Conservation (phyloP, 352 stramenopile genomes). For the Phytophthora citricola region DNA sequence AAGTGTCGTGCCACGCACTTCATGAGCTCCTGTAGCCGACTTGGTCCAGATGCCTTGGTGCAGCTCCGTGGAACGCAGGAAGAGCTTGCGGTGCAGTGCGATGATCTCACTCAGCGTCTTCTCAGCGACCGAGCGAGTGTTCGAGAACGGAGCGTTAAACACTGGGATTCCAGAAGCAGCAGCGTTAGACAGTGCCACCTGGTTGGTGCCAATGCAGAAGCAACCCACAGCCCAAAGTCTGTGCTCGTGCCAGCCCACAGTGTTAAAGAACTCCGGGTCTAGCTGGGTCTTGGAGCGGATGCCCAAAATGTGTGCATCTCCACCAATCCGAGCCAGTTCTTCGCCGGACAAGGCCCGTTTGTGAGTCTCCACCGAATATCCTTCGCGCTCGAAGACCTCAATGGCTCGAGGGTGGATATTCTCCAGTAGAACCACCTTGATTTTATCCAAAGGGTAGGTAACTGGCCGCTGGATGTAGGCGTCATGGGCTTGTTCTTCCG, state of each 20-base stretch:
- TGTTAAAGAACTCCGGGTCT: constrained; percentile 78
- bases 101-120: constrained; percentile 88
- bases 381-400: constrained; percentile 80
- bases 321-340: constrained; percentile 73
- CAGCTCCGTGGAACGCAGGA: constrained; percentile 77
- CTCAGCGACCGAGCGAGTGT: constrained; percentile 86
- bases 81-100: constrained; percentile 84
- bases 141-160: constrained; percentile 88
- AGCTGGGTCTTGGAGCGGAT: constrained; percentile 88
- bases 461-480: constrained; percentile 71
- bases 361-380: constrained; percentile 80
- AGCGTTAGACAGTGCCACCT: constrained; percentile 69
- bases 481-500: constrained; percentile 20
- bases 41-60: constrained; percentile 85
- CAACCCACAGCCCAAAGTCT: constrained; percentile 82
- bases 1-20: constrained; percentile 84
- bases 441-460: constrained; percentile 80
- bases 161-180: constrained; percentile 75
- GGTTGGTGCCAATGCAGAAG: constrained; percentile 89
- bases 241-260: constrained; percentile 80
- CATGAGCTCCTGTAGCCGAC: constrained; percentile 75
- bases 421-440: constrained; percentile 86
- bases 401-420: constrained; percentile 86
- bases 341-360: constrained; percentile 77
- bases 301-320: constrained; percentile 80